Base-by-base conservation (phyloP, 176 grass and related monocot genomes). In the Echinochloa phyllopogon region DNA sequence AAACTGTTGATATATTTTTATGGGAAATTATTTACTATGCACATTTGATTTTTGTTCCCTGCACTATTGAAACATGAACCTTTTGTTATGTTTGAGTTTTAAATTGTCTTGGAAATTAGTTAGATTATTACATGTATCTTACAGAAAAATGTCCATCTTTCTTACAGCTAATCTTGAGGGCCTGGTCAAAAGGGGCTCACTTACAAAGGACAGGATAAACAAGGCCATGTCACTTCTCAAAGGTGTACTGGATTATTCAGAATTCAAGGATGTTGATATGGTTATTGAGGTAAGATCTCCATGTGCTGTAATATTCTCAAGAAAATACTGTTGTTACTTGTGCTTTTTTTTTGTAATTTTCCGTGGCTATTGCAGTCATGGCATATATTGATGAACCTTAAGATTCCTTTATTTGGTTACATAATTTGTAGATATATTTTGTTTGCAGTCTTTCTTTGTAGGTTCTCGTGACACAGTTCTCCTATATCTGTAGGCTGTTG, bases 261-360 rank as follows among this genome's bases (percentile, higher is more conserved):
- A 98, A 65, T 95, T 98, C 80, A 92, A 92, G 82, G 82, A 95
- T 87, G 93, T 94, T 59, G 96, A 98, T 91, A 90, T 98, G 93
- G 96, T 95, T 90, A 95, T 98, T 14, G 96, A 98, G 96, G 96
- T 94, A 76, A 33, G 29, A 16, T 51, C 6, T 43, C 39, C 43
- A 20, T 49, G 43, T 45, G 12, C 25, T 59, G 60, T 47, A 63
- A 69, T 13, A 25, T 69, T 41, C 11, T 70, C 5, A 10, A 45
- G 10, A 45, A 45, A 70, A 45, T 70, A 45, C 21, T 45, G 9
- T 70, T 43, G 14, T 70, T 45, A 66, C 16, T 69, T 69, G 11
- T 65, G 61, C 25, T 13, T 10, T 11, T 51, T 57, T 57, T 55
- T 21, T 33, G 25, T 36, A 11, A 36, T 65, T 62, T 21, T n/a